phyloP scores from a whole-genome alignment of 1,284 basidiomycete species.

The Leccinum griseonigrum region DNA sequence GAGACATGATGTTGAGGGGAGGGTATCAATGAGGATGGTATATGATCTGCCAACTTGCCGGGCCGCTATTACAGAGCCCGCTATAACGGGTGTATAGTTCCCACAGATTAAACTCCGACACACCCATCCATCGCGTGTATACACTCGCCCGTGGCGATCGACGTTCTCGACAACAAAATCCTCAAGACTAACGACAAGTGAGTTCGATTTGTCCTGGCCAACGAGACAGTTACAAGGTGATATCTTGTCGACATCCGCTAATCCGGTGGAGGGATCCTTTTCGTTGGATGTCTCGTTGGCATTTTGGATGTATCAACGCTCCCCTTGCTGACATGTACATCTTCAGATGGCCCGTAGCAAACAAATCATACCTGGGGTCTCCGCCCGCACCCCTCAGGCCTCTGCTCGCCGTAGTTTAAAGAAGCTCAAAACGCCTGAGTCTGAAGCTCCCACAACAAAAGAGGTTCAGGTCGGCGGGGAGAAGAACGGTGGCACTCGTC shows the following conservation, averaged over 20 bases:
- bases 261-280: slow-evolving; percentile 4
- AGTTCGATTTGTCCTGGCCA: slow-evolving; percentile 27
- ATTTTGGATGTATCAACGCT: slow-evolving; percentile 35
- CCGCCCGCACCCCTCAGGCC: slow-evolving; percentile 78
- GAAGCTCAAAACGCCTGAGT: slow-evolving; percentile 77
- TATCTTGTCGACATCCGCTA: neutral
- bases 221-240: neutral
- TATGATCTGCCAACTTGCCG: neutral
- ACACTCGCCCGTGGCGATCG: slow-evolving; percentile 19
- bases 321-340: slow-evolving; percentile 20
- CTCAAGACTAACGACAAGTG: slow-evolving; percentile 41
- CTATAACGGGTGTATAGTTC: slow-evolving; percentile 24
- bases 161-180: slow-evolving; percentile 34
- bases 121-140: slow-evolving; percentile 2
- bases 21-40: slow-evolving; percentile 25
- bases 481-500: slow-evolving; percentile 90
- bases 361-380: slow-evolving; percentile 78
- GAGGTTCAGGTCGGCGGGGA: slow-evolving; percentile 88
- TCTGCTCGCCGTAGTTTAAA: slow-evolving; percentile 79
- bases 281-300: slow-evolving; percentile 36
- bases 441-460: slow-evolving; percentile 58
- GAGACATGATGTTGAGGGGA: slow-evolving; percentile 18
- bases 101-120: slow-evolving; percentile 32
- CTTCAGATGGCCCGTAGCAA: slow-evolving; percentile 90
- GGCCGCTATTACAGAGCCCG: neutral